Base-by-base conservation (phyloP, 2,329 filamentous ascomycete species). In the Nemania sp. region DNA sequence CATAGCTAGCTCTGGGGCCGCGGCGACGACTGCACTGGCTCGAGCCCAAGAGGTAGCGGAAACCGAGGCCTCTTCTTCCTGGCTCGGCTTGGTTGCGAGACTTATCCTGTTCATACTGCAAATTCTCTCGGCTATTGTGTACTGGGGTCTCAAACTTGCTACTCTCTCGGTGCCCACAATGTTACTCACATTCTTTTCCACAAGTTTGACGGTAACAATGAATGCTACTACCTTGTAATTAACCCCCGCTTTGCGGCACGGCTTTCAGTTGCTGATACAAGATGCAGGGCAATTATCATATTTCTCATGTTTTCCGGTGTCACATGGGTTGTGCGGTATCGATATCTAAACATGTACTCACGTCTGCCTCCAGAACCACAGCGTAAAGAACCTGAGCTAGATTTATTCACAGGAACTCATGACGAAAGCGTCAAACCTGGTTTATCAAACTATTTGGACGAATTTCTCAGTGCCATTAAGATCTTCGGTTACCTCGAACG, bases 391-490 rank as follows among this genome's bases (percentile, higher is more conserved):
- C 91, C 94, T 0, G 90, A 96, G 63, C 84, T 99, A 68, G 95
- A 97, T 66, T 79, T 99, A 11, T 97, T 97, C 68, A 92, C 94
- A 3, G 93, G 97, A 66, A 87, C 89, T 3, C 90, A 96, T 66
- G 93, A 96, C 62, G 89, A 89, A 44, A 91, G 92, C 59, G 86
- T 86, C 24, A 99, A 99, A 72, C 86, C 91, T 0, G 94, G 93
- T 0, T 78, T 99, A 39, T 86, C 91, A n/a, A 99, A 92, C 69
- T 99, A 99, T 64, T 80, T 99, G 22, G 94, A 99, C 72, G 95
- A 99, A 71, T 99, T 99, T 65, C 77, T 99, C 19, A 97, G 92
- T 69, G 94, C 95, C 24, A 99, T 99, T 76, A 99, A 97, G 73
- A 94, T 99, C 53, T 99, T 99, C 73, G 94, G 94, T 7, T 99